Evolutionary conservation across 1,139 yeast species (phyloP).

Genomic region (Sugiyamaella sp.): DNA sequence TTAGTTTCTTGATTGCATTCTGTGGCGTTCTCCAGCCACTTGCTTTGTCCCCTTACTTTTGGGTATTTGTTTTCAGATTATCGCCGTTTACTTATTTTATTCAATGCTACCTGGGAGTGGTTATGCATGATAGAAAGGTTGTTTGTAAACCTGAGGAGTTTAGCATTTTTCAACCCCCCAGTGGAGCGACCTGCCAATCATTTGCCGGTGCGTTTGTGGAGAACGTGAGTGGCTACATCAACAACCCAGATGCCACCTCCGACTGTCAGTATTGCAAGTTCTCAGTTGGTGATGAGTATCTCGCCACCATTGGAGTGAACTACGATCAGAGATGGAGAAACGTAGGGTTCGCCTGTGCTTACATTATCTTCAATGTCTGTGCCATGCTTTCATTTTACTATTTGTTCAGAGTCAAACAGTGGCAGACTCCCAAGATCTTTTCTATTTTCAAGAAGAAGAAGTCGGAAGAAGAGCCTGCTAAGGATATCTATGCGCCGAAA

Average conservation of each 20-base stretch:
- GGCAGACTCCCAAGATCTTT: constrained; percentile 27
- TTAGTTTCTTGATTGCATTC: constrained; percentile 55
- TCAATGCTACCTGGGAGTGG: constrained; percentile 49
- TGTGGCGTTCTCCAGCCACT: constrained; percentile 60
- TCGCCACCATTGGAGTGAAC: constrained; percentile 46
- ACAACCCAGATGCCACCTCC: constrained; percentile 46
- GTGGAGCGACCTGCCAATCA: constrained; percentile 51
- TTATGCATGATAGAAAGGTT: constrained; percentile 50
- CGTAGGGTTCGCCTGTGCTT: constrained; percentile 61
- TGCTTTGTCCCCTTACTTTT: constrained; percentile 56
- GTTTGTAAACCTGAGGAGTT: constrained; percentile 52
- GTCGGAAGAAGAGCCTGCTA: constrained; percentile 17
- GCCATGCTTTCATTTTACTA: constrained; percentile 52
- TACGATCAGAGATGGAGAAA: constrained; percentile 63
- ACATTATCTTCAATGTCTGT: constrained; percentile 55
- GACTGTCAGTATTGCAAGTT: constrained; percentile 53
- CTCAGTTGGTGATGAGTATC: constrained; percentile 49
- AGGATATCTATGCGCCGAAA: constrained; percentile 27
- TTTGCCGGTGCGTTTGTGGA: constrained; percentile 47
- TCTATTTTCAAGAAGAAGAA: constrained; percentile 19
- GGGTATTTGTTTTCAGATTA: constrained; percentile 59
- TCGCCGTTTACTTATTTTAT: constrained; percentile 62
- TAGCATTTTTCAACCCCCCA: constrained; percentile 53
- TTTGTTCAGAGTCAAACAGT: constrained; percentile 42
- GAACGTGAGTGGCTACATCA: constrained; percentile 49